These are phyloP conservation scores for Pluteus cervinus DNA, from an alignment of 768 basidiomycete genomes.

Conservation along the genomic window DNA sequence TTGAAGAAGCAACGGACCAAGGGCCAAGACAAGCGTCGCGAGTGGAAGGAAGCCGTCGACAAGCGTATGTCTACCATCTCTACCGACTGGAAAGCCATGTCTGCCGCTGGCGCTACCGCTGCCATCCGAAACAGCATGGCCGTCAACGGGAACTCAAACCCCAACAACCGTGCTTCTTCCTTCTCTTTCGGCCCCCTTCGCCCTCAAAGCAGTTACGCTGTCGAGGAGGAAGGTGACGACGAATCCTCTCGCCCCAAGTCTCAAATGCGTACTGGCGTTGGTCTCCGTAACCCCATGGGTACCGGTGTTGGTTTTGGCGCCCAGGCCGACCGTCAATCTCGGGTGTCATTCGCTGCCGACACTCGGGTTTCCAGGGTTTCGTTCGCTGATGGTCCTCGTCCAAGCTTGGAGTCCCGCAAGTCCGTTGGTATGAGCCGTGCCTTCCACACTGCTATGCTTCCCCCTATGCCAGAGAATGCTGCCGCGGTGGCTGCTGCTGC, in stretches of 20 bases:
- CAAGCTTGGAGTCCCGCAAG: conserved; percentile 30
- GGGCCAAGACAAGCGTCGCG: conserved; percentile 44
- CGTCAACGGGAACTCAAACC: conserved; percentile 26
- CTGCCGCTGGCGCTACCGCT: conserved; percentile 61
- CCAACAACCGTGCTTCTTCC: conserved; percentile 37
- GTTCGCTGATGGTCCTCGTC: conserved; percentile 35
- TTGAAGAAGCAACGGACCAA: conserved; percentile 47
- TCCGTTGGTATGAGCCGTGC: conserved; percentile 15
- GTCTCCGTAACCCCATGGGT: conserved; percentile 42
- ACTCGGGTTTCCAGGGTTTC: conserved; percentile 32
- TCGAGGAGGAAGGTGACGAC: conserved; percentile 31
- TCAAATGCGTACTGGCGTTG: conserved; percentile 37
- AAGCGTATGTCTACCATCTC: conserved; percentile 82
- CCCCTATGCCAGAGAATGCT: conserved; percentile 36
- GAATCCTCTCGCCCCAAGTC: conserved; percentile 29
- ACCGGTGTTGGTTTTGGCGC: conserved; percentile 19
- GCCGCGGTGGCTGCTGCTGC: no score
- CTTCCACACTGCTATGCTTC: conserved; percentile 33
- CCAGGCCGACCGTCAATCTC: conserved; percentile 34
- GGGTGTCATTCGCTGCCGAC: conserved; percentile 68
- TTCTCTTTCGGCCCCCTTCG: conserved; percentile 60
- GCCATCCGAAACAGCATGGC: conserved; percentile 71
- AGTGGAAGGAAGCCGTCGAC: conserved; percentile 65
- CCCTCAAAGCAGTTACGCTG: conserved; percentile 34
- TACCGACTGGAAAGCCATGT: conserved; percentile 70